A percentile compares a stretch with the other conserved stretches of the same genome.
These are phyloP conservation scores for Eucalyptus pauciflora DNA, from an alignment of 345 rosid species.

Conservation along the genomic window DNA sequence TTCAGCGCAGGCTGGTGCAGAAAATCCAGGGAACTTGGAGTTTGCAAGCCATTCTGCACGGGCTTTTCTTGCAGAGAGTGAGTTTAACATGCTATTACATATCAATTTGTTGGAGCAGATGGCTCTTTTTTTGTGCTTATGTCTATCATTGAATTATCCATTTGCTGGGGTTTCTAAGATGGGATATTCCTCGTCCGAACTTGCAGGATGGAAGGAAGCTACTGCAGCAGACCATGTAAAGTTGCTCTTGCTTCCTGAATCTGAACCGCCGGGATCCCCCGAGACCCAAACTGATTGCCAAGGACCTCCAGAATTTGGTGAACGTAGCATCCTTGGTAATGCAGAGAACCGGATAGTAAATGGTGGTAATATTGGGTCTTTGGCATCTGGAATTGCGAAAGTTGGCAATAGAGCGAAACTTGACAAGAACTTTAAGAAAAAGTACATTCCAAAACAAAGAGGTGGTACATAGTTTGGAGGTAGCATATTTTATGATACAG, in stretches of 20 bases:
- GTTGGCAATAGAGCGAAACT: constrained; percentile 35
- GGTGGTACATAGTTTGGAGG: background rate
- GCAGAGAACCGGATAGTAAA: constrained; percentile 4
- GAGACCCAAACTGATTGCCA: constrained; percentile 1
- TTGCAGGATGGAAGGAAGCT: constrained; percentile 88
- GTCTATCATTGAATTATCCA: background rate
- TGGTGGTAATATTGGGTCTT: background rate
- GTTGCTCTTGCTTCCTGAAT: constrained; percentile 39
- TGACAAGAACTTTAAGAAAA: constrained; percentile 59
- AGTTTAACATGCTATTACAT: constrained; percentile 3
- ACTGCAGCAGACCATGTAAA: constrained; percentile 52
- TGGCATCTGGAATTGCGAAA: constrained; percentile 10
- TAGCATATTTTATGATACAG: constrained; percentile 7
- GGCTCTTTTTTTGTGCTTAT: background rate
- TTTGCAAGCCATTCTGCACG: constrained; percentile 51
- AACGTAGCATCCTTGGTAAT: background rate
- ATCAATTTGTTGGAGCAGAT: background rate
- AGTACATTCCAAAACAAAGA: constrained; percentile 71
- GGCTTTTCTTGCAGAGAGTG: constrained; percentile 75
- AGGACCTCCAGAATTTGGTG: constrained; percentile 11
- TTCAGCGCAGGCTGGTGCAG: background rate
- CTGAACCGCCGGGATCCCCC: constrained; percentile 6
- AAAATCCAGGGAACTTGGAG: constrained; percentile 15
- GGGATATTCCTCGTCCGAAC: background rate
- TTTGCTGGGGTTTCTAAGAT: background rate